Conservation (phyloP, 805 yeast genomes). For the Torulaspora delbrueckii region DNA sequence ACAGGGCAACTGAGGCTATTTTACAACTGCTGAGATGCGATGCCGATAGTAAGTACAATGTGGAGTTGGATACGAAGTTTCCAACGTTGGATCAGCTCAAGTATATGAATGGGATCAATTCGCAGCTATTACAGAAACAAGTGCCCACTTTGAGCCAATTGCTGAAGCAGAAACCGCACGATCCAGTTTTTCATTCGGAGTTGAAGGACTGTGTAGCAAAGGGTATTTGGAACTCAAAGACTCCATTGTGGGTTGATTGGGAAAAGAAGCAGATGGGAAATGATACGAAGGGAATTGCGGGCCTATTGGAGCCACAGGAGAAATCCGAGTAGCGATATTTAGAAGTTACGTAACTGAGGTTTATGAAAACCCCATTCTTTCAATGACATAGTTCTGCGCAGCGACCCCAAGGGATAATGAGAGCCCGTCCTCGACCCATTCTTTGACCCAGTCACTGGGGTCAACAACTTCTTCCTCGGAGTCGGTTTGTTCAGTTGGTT, state of each 20-base stretch:
- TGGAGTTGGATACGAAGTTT: conserved; percentile 25
- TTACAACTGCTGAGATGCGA: conserved; percentile 17
- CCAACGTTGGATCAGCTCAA: conserved; percentile 31
- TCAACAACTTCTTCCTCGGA: conserved; percentile 48
- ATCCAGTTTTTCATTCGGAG: conserved; percentile 23
- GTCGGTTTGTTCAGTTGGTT: conserved; percentile 27
- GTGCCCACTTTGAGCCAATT: conserved; percentile 19
- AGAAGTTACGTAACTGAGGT: background rate
- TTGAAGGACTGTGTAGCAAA: conserved; percentile 18
- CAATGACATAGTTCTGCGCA: conserved; percentile 86
- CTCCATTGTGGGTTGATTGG: conserved; percentile 36
- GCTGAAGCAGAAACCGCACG: conserved; percentile 13
- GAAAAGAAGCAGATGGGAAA: conserved; percentile 31
- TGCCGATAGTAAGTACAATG: conserved; percentile 15
- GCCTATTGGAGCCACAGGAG: conserved; percentile 6
- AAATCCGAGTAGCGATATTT: background rate
- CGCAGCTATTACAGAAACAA: conserved; percentile 14
- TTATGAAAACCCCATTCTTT: conserved; percentile 53
- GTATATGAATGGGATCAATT: conserved; percentile 24
- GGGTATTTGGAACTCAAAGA: conserved; percentile 24
- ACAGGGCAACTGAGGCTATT: conserved; percentile 23
- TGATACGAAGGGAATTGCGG: conserved; percentile 15
- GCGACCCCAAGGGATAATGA: conserved; percentile 75
- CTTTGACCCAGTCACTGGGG: conserved; percentile 77
- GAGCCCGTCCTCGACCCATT: conserved; percentile 76